Evolutionary conservation across 2,329 filamentous ascomycete genomes (phyloP), one percentile per base, ranked within the genome.

Genomic region (Furcasterigmium furcatum): DNA sequence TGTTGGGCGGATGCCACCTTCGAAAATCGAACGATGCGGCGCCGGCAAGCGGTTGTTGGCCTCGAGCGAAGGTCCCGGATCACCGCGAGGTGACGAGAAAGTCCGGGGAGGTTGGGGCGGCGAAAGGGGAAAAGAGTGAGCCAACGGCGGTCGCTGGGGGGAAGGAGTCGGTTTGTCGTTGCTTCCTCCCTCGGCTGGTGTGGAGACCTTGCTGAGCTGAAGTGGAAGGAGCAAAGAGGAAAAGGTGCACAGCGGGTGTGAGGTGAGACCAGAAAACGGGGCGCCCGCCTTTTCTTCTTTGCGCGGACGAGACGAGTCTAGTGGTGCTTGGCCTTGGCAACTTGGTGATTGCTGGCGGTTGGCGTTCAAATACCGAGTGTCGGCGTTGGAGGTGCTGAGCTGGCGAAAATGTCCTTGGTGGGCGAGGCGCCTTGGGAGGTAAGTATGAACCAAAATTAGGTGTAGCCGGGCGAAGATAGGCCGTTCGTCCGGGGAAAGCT

Each of bases 241-340:
- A n/a, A n/a, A n/a, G n/a, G n/a, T n/a, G n/a, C n/a, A n/a, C n/a
- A n/a, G n/a, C n/a, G n/a, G n/a, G 12, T 27, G 24, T 12, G 24
- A 12, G 24, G 12, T 27, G 24, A 7, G 24, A 27, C n/a, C n/a
- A 27, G 24, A 35, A 35, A 35, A 8, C 14, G 32, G 32, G 32
- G n/a, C n/a, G 32, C 32, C 32, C 32, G 32, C 32, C 32, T 35
- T 35, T 35, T 35, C 32, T 35, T 35, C 32, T 35, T 35, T 35
- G 32, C 32, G 32, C 32, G 18, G 32, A 35, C 32, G 32, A 35
- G 32, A 35, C 14, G 5, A 32, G 29, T n/a, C 29, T 32, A 32
- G 29, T 13, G 29, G 29, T 32, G 14, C 32, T 35, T 35, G 32
- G 32, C 9, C 32, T 35, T 35, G 32, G 32, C 32, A 16, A 12